Evolutionary conservation across 306 rosid species (phyloP), one percentile per base, ranked within the genome.

Genomic region (Rosa rugosa): DNA sequence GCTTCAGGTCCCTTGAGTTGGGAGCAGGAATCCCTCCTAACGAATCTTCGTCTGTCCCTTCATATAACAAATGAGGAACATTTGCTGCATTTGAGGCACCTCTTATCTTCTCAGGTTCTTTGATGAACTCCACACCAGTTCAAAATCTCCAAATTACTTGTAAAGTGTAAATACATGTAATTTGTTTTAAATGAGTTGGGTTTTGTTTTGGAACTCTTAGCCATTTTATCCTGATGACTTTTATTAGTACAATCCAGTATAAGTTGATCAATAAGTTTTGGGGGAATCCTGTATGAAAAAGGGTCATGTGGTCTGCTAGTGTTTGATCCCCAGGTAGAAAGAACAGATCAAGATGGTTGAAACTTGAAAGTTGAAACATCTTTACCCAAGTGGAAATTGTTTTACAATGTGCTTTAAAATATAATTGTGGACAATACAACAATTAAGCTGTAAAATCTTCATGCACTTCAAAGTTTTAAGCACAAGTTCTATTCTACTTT

Each of bases 1-100:
- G 82, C 82, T 45, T 82, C 82, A 44, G 85, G 82, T 45, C 85
- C 85, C 56, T 72, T 82, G 34, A 82, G 82, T 73, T 82, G 85
- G 85, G 85, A 82, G 53, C 85, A 77, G 50, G 82, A 82, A 76
- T 71, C 78, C 56, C 70, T 82, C n/a, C 34, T 82, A 31, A 82
- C 85, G 38, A 77, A 82, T 82, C 82, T 82, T 46, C 82, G 85
- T 42, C 75, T 77, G 17, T 82, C 75, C 20, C 76, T 77, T 14
- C 79, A 77, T 66, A 77, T 82, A 64, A 77, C 85, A 16, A 73
- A 77, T 67, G 82, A 82, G 16, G 85, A 82, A 56, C 85, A 77
- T 67, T 72, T 82, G 50, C 63, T 65, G 27, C 82, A 82, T 73
- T 73, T 82, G n/a, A 77, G 75, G 70, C 70, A 77, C 71, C 65